Conservation (phyloP, 768 basidiomycete species). For the Naematelia aurantialba region DNA sequence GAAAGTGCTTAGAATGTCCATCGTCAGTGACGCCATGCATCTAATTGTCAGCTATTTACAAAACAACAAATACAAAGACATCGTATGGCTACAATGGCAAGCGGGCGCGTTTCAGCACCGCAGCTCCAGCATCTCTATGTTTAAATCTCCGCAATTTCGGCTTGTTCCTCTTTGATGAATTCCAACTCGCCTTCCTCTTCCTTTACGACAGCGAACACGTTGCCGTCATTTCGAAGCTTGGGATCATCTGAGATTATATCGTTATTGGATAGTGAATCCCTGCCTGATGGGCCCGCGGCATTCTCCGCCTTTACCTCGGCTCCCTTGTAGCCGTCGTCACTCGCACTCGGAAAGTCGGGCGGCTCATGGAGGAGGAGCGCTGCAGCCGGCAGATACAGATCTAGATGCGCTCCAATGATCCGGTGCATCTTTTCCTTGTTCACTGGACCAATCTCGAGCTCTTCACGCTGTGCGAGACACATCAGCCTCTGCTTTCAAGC, state of each 20-base stretch:
- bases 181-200: neutral
- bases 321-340: no score
- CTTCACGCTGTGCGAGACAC: conserved; percentile 24
- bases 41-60: neutral
- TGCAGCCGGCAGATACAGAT: conserved; percentile 36
- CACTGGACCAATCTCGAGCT: conserved; percentile 16
- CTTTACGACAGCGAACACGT: neutral
- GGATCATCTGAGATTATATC: no score
- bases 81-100: no score
- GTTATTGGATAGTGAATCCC: no score
- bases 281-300: neutral
- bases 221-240: neutral
- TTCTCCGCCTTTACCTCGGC: neutral
- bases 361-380: neutral
- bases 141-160: neutral
- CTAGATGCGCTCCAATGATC: conserved; percentile 28
- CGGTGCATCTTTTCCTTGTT: conserved; percentile 25
- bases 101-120: no score
- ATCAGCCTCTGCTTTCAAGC: neutral
- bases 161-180: neutral
- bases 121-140: neutral
- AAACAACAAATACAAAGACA: neutral
- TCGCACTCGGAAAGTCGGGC: neutral
- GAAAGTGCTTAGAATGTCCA: no score
- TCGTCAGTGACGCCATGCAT: neutral